Base-by-base conservation (phyloP, 495 filamentous ascomycete genomes). In the Podospora tetraspora region DNA sequence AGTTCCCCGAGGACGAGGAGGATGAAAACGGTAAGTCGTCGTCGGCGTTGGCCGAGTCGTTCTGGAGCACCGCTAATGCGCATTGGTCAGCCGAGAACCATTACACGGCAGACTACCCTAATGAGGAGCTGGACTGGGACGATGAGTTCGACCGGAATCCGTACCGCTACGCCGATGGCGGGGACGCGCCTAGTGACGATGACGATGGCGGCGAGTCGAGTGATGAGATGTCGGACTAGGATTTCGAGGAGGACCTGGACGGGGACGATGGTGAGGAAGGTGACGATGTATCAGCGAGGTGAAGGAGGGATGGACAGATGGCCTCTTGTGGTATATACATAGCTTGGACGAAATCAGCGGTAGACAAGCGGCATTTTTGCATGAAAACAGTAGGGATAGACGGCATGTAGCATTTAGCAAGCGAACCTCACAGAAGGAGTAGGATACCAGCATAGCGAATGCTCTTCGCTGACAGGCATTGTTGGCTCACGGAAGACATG, bases 101-200 rank as follows among this genome's bases (percentile, higher is more conserved):
- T 68, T 84, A 85, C 64, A 73, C 81, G 0, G 79, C 82, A 10
- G 84, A 87, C 57, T 87, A 87, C 59, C 84, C 84, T 8, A 84
- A 87, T 43, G 84, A 87, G 23, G 84, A 87, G 59, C 79, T 87
- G 16, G 83, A 80, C 7, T 82, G 81, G 61, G 83, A 85, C 64
- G 84, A 87, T 69, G 83, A 86, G 66, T 82, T 77, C 61, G 80
- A 72, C 57, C 72, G 74, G 0, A 79, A 84, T 59, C 70, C 84
- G 5, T 85, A 84, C 64, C 69, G 72, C 7, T 86, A 66, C n/a
- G 34, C 19, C 13, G 43, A 52, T n/a, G 25, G 56, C 56, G 21
- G 57, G 1, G 56, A 64, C 30, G 65, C 19, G 34, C 34, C 34
- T 2, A 22, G 22, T n/a, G 27, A 16, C n/a, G 10, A 21, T 9